A percentile compares a stretch with the other conserved stretches of the same genome.
Conservation (phyloP, 2,329 filamentous ascomycete species). For the Dactylonectria estremocensis region DNA sequence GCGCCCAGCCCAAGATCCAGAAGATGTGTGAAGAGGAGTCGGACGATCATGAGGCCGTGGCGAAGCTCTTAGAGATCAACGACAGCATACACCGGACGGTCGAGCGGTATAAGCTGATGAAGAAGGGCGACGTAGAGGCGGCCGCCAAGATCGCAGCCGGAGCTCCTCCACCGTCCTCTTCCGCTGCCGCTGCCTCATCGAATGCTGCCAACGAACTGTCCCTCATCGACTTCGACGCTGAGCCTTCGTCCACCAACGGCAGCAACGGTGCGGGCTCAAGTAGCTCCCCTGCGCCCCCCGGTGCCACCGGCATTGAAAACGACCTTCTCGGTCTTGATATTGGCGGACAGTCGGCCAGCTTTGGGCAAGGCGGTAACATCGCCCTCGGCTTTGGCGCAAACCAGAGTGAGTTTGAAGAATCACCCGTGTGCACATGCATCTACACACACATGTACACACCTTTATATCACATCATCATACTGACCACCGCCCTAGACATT, state of each 20-base stretch:
- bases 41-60: conserved; percentile 95
- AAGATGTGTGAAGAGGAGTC: conserved; percentile 99
- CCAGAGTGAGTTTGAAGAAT: conserved; percentile 67
- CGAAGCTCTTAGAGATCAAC: conserved; percentile 96
- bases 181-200: conserved; percentile 71
- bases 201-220: conserved; percentile 80
- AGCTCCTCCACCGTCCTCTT: conserved; percentile 68
- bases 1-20: conserved; percentile 97
- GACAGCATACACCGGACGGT: conserved; percentile 98
- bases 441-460: too few species aligned
- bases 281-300: conserved; percentile 51
- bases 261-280: conserved; percentile 57
- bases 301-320: conserved; percentile 82
- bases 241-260: conserved; percentile 69
- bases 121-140: conserved; percentile 91
- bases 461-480: conserved; percentile 2
- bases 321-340: conserved; percentile 92
- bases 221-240: conserved; percentile 89
- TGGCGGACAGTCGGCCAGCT: conserved; percentile 72
- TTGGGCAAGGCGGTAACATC: conserved; percentile 85
- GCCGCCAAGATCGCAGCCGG: conserved; percentile 89
- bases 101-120: conserved; percentile 94
- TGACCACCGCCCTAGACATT: conserved; percentile 63
- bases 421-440: not conserved
- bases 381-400: conserved; percentile 84